Evolutionary conservation across 306 rosid species (phyloP).

Genomic region (Cucumis cinereus): DNA sequence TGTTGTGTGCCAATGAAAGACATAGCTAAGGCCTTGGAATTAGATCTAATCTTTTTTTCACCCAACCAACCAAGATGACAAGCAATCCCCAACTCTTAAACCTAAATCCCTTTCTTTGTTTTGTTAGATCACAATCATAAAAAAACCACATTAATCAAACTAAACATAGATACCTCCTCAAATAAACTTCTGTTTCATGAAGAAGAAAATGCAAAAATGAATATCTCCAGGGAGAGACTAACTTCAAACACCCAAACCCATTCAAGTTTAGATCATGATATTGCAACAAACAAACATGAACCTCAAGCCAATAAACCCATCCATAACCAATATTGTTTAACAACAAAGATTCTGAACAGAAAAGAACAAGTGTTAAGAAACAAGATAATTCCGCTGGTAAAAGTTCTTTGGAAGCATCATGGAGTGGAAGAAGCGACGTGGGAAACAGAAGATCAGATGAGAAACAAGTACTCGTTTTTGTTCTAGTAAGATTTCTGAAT

Average conservation of each 20-base stretch:
- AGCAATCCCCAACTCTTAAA: neutral
- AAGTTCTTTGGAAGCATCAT: too few species aligned
- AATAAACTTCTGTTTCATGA: neutral
- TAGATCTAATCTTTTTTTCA: conserved; percentile 46
- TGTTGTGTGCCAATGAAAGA: conserved; percentile 82
- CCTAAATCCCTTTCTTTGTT: neutral
- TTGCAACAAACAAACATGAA: neutral
- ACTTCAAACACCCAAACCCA: neutral
- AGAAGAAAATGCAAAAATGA: neutral
- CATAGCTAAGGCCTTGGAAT: conserved; percentile 29
- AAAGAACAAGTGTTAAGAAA: too few species aligned
- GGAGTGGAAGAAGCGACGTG: too few species aligned
- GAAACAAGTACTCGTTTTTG: too few species aligned
- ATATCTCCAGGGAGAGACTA: neutral
- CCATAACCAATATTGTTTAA: neutral
- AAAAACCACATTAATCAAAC: neutral
- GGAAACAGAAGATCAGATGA: too few species aligned
- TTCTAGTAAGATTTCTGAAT: too few species aligned
- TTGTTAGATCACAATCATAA: neutral
- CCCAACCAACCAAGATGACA: neutral
- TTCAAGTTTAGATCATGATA: neutral
- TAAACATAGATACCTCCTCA: neutral
- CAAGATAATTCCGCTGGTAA: too few species aligned
- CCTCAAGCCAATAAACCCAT: neutral
- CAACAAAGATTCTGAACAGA: neutral